These are phyloP conservation scores for Polytrichum formosum DNA, from an alignment of 225 moss, liverwort and hornwort species.

Conservation along the genomic window DNA sequence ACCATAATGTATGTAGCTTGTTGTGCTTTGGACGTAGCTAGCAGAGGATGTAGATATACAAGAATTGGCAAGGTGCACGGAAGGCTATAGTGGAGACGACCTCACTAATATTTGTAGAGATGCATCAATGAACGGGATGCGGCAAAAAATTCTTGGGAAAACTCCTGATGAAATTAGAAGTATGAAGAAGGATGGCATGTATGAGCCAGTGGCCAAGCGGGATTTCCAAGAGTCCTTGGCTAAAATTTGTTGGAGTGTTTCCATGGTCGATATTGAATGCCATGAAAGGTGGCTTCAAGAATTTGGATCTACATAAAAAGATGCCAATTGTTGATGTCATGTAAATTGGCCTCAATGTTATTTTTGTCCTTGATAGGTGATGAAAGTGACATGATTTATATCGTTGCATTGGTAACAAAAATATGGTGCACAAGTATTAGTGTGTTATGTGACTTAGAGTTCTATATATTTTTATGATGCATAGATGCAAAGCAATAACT, in stretches of 20 bases:
- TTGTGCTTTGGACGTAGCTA: slow-evolving; percentile 40
- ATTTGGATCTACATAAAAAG: slow-evolving; percentile 74
- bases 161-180: slow-evolving; percentile 96
- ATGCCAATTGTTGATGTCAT: too few relatives aligned
- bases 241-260: slow-evolving; percentile 93
- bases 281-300: slow-evolving; percentile 98
- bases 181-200: slow-evolving; percentile 99
- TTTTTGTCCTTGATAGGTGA: too few relatives aligned
- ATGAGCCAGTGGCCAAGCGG: slow-evolving; percentile 93
- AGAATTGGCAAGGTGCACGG: slow-evolving; percentile 79
- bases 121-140: slow-evolving; percentile 99
- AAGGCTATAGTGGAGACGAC: slow-evolving; percentile 99
- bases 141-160: slow-evolving; percentile 94
- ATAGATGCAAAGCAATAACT: too few relatives aligned
- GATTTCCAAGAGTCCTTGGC: slow-evolving; percentile 93
- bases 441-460: too few relatives aligned
- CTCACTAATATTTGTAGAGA: slow-evolving; percentile 98
- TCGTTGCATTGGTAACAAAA: too few relatives aligned
- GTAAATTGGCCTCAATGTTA: too few relatives aligned
- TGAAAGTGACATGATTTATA: too few relatives aligned
- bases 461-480: too few relatives aligned
- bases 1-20: neutral
- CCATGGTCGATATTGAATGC: slow-evolving; percentile 84
- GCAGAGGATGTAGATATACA: slow-evolving; percentile 89
- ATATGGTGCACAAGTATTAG: too few relatives aligned